phyloP scores from a whole-genome alignment of 2,329 filamentous ascomycete genomes.

The Polychaeton citri region DNA sequence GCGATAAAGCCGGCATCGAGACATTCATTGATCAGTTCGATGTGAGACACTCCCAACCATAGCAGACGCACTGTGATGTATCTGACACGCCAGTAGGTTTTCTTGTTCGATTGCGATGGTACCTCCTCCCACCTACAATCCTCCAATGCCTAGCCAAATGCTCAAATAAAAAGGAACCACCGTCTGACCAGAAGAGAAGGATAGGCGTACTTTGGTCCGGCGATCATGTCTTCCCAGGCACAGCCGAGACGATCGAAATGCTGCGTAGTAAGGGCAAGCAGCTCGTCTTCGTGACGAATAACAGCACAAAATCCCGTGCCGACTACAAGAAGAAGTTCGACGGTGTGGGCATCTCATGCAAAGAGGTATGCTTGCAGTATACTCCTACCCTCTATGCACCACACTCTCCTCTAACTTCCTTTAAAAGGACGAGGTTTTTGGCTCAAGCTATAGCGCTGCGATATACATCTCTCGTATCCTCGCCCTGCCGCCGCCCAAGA shows the following conservation, averaged over 20 bases:
- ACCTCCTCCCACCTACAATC: conserved; percentile 19
- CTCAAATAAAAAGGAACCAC: too few relatives aligned
- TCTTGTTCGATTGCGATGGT: conserved; percentile 97
- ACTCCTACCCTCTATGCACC: too few relatives aligned
- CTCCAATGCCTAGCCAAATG: too few relatives aligned
- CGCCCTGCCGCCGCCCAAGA: conserved; percentile 60
- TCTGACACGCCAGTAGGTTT: conserved; percentile 46
- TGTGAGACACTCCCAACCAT: conserved; percentile 35
- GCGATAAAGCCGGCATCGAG: conserved; percentile 61
- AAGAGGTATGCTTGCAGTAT: conserved; percentile 36
- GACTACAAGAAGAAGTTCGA: conserved; percentile 92
- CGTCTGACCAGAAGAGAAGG: conserved; percentile 19
- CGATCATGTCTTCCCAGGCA: conserved; percentile 73
- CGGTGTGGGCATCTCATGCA: conserved; percentile 62
- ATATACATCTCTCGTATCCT: conserved; percentile 94
- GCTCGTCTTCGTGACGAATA: conserved; percentile 94
- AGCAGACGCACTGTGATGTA: conserved; percentile 6
- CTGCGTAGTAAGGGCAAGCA: conserved; percentile 68
- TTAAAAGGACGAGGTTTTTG: conserved; percentile 82
- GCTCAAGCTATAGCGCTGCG: conserved; percentile 85
- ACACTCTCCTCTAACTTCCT: too few relatives aligned
- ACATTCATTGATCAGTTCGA: conserved; percentile 86
- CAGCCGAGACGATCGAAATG: conserved; percentile 73
- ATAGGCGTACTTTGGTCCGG: conserved; percentile 94
- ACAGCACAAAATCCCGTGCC: conserved; percentile 87